Percentiles rank a stretch among this genome's conserved stretches.
These are phyloP conservation scores for Pleurozium schreberi DNA, from an alignment of 225 moss, liverwort and hornwort species.

Conservation along the genomic window DNA sequence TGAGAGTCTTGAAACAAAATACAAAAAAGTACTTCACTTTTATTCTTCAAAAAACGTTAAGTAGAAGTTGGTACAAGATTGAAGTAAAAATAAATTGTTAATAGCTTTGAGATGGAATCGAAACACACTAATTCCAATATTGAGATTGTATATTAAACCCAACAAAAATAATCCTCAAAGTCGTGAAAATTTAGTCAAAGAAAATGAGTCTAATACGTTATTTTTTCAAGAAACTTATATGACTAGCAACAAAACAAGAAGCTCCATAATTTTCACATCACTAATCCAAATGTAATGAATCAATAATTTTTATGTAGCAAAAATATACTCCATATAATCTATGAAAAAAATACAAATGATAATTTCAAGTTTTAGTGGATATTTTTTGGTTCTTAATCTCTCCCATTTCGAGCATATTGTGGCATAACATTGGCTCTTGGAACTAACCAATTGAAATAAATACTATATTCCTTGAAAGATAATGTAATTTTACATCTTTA, in stretches of 20 bases:
- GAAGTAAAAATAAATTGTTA: not conserved
- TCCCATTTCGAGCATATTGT: not conserved
- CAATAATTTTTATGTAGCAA: not conserved
- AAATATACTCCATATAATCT: not conserved
- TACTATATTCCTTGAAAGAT: not conserved
- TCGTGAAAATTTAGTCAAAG: not conserved
- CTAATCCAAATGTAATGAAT: not conserved
- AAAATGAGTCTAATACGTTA: not conserved
- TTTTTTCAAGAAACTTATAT: not conserved
- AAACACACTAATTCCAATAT: not conserved
- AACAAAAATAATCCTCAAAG: accelerated
- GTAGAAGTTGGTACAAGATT: not conserved
- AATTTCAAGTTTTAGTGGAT: not conserved
- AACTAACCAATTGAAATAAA: not conserved
- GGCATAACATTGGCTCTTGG: not conserved
- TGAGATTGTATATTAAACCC: not conserved
- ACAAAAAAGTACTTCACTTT: not conserved
- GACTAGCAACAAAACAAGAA: not conserved
- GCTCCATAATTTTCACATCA: not conserved
- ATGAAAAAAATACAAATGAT: not conserved
- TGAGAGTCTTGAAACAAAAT: not conserved
- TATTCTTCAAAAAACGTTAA: not conserved
- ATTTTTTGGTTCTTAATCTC: not conserved
- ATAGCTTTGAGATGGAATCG: not conserved
- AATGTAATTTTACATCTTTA: not conserved